phyloP scores from a whole-genome alignment of 1,139 yeast species.

The Trichomonascaceae sp. region DNA sequence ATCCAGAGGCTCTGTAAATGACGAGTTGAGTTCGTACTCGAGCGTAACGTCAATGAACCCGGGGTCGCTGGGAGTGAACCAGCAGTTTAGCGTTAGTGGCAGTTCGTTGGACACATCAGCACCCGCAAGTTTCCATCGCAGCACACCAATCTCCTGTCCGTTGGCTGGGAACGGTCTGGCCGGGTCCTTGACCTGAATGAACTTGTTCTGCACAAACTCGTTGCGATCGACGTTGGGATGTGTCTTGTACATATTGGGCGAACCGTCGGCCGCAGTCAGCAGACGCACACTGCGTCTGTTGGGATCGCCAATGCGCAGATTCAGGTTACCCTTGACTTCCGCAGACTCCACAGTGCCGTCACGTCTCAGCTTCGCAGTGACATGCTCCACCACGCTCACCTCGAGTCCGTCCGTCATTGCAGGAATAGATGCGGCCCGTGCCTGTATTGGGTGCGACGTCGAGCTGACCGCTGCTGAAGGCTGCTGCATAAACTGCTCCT shows the following conservation, averaged over 20 bases:
- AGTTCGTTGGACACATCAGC: conserved; percentile 37
- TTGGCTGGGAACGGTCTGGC: conserved; percentile 78
- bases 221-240: conserved; percentile 90
- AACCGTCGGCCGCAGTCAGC: conserved; percentile 37
- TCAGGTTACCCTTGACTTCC: conserved; percentile 85
- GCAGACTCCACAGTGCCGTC: conserved; percentile 67
- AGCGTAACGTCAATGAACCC: conserved; percentile 60
- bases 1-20: conserved; percentile 37
- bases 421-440: conserved; percentile 11
- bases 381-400: conserved; percentile 62
- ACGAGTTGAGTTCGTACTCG: conserved; percentile 61
- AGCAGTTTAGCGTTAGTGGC: conserved; percentile 70
- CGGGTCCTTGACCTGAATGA: conserved; percentile 65
- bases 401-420: conserved; percentile 60
- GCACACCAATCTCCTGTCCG: conserved; percentile 79
- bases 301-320: conserved; percentile 69
- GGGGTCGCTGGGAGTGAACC: conserved; percentile 59
- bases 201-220: conserved; percentile 42
- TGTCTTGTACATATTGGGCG: conserved; percentile 56
- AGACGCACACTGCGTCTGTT: conserved; percentile 55
- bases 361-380: conserved; percentile 65
- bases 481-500: conserved; percentile 10
- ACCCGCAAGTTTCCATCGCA: conserved; percentile 53
- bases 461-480: conserved; percentile 10
- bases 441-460: conserved; percentile 12